Evolutionary conservation across 2,329 filamentous ascomycete species (phyloP).

Genomic region (Zelopaecilomyces penicillatus): DNA sequence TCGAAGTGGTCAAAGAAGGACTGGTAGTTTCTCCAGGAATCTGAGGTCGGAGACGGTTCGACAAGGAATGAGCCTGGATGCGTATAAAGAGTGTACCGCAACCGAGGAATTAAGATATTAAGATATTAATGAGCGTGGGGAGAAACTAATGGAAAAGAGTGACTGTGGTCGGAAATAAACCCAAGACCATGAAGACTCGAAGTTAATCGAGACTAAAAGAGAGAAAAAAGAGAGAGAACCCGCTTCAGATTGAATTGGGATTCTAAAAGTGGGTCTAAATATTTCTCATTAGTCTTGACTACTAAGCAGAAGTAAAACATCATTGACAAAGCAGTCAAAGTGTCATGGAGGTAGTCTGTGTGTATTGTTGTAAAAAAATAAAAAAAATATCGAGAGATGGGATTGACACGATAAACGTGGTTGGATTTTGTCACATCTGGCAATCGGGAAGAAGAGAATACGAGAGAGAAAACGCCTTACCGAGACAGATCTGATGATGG

Average conservation of each 20-base stretch:
- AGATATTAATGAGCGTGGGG: conserved; percentile 51
- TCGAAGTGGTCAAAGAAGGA: conserved; percentile 33
- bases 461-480: too few relatives aligned
- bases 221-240: neutral
- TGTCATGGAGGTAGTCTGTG: too few relatives aligned
- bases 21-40: conserved; percentile 46
- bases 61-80: conserved; percentile 28
- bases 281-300: too few relatives aligned
- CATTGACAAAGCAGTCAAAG: too few relatives aligned
- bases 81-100: conserved; percentile 29
- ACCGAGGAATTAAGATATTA: conserved; percentile 43
- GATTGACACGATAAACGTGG: conserved; percentile 31
- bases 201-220: conserved; percentile 31
- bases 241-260: too few relatives aligned
- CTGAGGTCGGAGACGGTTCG: conserved; percentile 33
- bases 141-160: conserved; percentile 46
- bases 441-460: conserved; percentile 21
- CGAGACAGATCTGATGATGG: too few relatives aligned
- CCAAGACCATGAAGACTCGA: conserved; percentile 34
- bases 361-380: too few relatives aligned
- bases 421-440: conserved; percentile 22
- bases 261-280: too few relatives aligned
- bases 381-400: conserved; percentile 30
- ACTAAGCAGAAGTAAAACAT: too few relatives aligned
- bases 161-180: conserved; percentile 44